Evolutionary conservation across 495 filamentous ascomycete genomes (phyloP), one percentile per base, ranked within the genome.

Genomic region (Wilcoxina mikolae): DNA sequence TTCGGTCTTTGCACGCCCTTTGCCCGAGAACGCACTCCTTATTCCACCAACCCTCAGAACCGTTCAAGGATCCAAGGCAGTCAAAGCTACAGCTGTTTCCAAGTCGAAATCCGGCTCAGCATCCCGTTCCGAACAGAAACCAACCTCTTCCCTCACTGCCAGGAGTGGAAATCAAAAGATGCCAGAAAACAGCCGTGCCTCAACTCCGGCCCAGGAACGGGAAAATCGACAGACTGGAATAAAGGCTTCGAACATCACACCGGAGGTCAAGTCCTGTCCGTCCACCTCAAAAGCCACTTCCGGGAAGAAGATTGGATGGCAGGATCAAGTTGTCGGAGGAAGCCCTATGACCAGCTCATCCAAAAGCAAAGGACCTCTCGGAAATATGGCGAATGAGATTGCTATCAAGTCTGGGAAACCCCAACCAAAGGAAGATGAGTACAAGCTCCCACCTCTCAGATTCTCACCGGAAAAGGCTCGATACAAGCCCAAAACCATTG

Each of bases 381-480:
- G n/a, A 24, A 46, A 17, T 46, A 46, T 24, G 43, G 22, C n/a
- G n/a, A 46, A 46, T 46, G 11, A 17, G 23, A n/a, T n/a, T n/a
- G n/a, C 43, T 11, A 46, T 7, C 11, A 46, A 46, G 23, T 20
- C 43, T 3, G n/a, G 35, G 12, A 39, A 39, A 39, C 35, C 20
- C 15, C 35, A 39, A 2, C 35, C 1, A 24, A 49, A 49, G 25
- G 46, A 49, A 11, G 46, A 49, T 28, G 22, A 28, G 24, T 9
- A 28, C 9, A 49, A 49, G 46, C 23, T 27, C 20, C 27, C 46
- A 15, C 22, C 27, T 4, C 46, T 49, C 25, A 49, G 46, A 29
- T 49, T 49, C 12, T 49, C 46, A 11, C 46, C 46, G 15, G 46
- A 49, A 29, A 49, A 49, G 46, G 4, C 27, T 23, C 24, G 29